Evolutionary conservation across 345 rosid species (phyloP), one percentile per base, ranked within the genome.

Genomic region (Acer yangbiense): DNA sequence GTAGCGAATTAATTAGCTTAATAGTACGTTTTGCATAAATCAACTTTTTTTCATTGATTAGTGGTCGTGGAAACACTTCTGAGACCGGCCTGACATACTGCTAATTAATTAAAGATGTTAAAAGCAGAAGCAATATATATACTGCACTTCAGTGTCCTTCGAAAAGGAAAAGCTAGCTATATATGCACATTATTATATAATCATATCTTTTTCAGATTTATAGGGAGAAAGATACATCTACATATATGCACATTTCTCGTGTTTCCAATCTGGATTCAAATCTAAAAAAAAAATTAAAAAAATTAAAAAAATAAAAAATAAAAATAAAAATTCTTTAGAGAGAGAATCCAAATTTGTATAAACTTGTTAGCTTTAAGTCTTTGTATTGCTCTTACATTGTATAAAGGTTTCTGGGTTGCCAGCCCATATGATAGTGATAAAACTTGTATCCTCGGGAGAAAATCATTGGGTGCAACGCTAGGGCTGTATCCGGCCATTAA

Each of bases 181-280:
- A 3, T 3, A 66, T 61, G 6, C 63, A 68, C 46, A 54, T 72
- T 61, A 68, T 61, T 60, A 60, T 23, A 72, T 29, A 48, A 81
- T 60, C 16, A 44, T 65, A 29, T 18, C 50, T 50, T 72, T 60
- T 80, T 41, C 66, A 61, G 74, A 55, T 35, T 35, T 54, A 54
- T 14, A 35, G 0, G 39, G 39, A 75, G 52, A 79, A 55, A 73
- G 21, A 69, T 58, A 39, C 2, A 18, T n/a, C 6, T 41, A 35
- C 29, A 27, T n/a, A 71, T 75, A 29, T 6, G 8, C 11, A 43
- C 46, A 43, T 64, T 57, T 13, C 68, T 25, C 64, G 43, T 43
- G 72, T 75, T 80, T 71, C 79, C 76, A 60, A 65, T 35, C 39
- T 35, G 39, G 39, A 35, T 35, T 35, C 39, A 35, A 35, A 32